phyloP scores from a whole-genome alignment of 176 grass and related monocot genomes.

The Aegilops sharonensis region DNA sequence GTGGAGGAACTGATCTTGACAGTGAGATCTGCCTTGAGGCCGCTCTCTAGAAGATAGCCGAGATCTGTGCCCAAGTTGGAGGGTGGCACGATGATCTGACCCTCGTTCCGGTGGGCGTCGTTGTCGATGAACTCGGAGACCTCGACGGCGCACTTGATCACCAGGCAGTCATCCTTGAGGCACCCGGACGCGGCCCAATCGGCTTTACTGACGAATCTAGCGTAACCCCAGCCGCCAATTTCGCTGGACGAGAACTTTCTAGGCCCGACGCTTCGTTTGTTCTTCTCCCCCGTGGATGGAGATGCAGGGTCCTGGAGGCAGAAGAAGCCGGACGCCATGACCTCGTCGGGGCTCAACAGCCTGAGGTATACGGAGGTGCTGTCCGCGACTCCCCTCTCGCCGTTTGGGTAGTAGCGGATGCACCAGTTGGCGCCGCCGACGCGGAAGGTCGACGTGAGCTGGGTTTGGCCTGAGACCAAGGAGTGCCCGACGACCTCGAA shows the following conservation, averaged over 20 bases:
- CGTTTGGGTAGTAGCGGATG: background rate
- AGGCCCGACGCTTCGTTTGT: background rate
- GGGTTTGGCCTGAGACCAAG: background rate
- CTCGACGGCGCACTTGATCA: background rate
- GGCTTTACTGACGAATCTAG: background rate
- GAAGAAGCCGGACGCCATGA: background rate
- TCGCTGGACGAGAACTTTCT: background rate
- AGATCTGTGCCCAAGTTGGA: background rate
- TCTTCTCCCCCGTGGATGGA: background rate
- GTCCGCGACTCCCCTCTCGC: background rate
- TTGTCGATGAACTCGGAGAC: background rate
- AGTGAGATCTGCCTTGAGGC: background rate
- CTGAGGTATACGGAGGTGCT: background rate
- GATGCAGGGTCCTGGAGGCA: background rate
- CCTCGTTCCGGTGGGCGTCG: background rate
- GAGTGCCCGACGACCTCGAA: background rate
- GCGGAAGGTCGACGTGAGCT: background rate
- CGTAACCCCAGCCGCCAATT: background rate
- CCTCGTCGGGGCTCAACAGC: background rate
- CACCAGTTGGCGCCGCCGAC: background rate
- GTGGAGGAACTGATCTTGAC: background rate
- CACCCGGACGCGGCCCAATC: background rate
- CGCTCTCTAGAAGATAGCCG: background rate
- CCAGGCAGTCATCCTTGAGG: background rate
- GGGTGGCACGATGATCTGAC: background rate